Percentiles rank a stretch among this genome's conserved stretches.
These are phyloP conservation scores for Talaromyces albobiverticillius DNA, from an alignment of 2,329 filamentous ascomycete genomes.

Conservation along the genomic window DNA sequence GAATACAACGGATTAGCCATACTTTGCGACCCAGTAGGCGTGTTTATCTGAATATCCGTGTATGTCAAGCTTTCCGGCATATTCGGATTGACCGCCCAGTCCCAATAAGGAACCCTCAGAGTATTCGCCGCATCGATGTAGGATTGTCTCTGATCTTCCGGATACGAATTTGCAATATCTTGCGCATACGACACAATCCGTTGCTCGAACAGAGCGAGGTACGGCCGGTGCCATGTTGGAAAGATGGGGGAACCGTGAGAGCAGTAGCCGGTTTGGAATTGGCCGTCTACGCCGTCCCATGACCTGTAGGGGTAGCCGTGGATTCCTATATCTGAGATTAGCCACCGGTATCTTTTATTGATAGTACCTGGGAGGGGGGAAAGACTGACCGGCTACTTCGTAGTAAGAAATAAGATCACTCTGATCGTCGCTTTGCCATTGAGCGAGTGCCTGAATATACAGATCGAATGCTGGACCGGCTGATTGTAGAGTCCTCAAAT, in stretches of 20 bases:
- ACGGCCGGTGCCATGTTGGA: conserved; percentile 79
- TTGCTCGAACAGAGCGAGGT: conserved; percentile 61
- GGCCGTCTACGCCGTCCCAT: conserved; percentile 54
- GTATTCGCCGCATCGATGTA: conserved; percentile 45
- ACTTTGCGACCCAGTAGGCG: conserved; percentile 35
- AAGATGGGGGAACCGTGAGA: conserved; percentile 74
- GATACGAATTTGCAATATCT: conserved; percentile 38
- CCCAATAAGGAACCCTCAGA: conserved; percentile 51
- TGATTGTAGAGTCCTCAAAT: conserved; percentile 65
- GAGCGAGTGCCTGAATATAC: conserved; percentile 70
- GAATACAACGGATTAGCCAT: conserved; percentile 48
- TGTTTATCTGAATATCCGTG: conserved; percentile 42
- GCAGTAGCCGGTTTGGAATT: conserved; percentile 67
- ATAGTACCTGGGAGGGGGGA: too few relatives aligned
- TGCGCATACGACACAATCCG: conserved; percentile 38
- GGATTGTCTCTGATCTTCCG: conserved; percentile 44
- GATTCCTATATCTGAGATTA: conserved; percentile 56
- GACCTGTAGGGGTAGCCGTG: conserved; percentile 68
- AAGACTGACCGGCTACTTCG: conserved; percentile 64
- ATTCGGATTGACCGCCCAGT: conserved; percentile 42
- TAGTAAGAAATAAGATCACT: conserved; percentile 69
- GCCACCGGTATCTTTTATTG: background rate
- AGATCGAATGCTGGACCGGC: conserved; percentile 66
- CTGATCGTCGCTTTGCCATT: conserved; percentile 68
- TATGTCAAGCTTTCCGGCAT: conserved; percentile 37